Percentiles rank a stretch among this genome's conserved stretches.
These are phyloP conservation scores for Drechslera avenae DNA, from an alignment of 2,329 filamentous ascomycete genomes.

Conservation along the genomic window DNA sequence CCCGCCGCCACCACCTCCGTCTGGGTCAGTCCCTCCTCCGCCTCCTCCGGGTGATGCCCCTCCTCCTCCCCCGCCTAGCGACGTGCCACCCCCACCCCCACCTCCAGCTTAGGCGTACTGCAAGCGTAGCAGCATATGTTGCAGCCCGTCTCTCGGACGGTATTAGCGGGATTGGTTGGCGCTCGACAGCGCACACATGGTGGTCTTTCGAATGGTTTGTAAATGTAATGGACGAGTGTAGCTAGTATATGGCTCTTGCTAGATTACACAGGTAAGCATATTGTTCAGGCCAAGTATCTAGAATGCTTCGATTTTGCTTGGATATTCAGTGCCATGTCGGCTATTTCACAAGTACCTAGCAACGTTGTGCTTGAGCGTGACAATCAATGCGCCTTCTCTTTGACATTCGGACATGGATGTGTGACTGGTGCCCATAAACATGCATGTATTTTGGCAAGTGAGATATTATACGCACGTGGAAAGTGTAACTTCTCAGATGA, in stretches of 20 bases:
- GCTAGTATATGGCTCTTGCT: conserved; percentile 4
- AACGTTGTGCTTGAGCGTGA: neutral
- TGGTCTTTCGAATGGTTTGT: neutral
- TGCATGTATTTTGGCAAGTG: neutral
- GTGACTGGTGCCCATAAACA: neutral
- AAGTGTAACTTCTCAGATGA: conserved; percentile 13
- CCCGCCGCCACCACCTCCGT: conserved; percentile 68
- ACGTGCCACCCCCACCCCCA: conserved; percentile 57
- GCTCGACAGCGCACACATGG: neutral
- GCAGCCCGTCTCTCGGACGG: conserved; percentile 2
- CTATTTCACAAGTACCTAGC: neutral
- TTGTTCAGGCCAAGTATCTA: conserved; percentile 1
- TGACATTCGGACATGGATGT: neutral
- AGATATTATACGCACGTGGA: neutral
- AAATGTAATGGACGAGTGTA: conserved; percentile 7
- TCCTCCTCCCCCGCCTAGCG: conserved; percentile 62
- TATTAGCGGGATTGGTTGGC: neutral
- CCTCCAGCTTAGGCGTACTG: conserved; percentile 29
- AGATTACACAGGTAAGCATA: conserved; percentile 13
- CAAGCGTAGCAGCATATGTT: neutral
- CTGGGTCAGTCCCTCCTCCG: conserved; percentile 64
- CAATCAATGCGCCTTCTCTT: conserved; percentile 5
- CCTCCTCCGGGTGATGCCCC: conserved; percentile 61
- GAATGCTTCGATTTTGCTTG: conserved; percentile 3
- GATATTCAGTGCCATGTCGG: neutral